Evolutionary conservation across 805 yeast species (phyloP).

Genomic region (Candida ovalis): DNA sequence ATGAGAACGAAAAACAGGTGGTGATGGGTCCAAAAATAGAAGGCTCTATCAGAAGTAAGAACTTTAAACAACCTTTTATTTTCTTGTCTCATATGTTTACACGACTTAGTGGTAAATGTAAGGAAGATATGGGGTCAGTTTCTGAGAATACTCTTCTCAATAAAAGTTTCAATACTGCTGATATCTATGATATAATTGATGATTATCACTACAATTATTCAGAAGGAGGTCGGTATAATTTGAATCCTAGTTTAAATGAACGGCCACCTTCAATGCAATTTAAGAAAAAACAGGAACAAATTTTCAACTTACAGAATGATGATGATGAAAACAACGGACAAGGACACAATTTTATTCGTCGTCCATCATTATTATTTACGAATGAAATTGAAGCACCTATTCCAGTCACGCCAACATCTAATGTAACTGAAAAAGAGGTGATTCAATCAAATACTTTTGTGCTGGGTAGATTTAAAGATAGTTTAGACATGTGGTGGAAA

Average conservation of each 20-base stretch:
- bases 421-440: too few species aligned
- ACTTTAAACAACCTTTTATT: not conserved
- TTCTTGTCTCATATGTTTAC: not conserved
- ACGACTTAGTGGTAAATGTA: not conserved
- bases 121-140: not conserved
- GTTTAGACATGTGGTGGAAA: not conserved
- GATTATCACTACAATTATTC: conserved; percentile 18
- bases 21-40: too few species aligned
- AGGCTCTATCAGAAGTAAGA: too few species aligned
- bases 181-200: conserved; percentile 18
- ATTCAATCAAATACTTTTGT: not conserved
- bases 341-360: too few species aligned
- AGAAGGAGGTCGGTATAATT: conserved; percentile 11
- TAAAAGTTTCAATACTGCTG: conserved; percentile 3
- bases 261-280: too few species aligned
- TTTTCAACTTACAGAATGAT: too few species aligned
- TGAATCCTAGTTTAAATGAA: not conserved
- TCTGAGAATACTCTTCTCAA: not conserved
- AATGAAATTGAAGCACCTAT: too few species aligned
- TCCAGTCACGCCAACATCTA: too few species aligned
- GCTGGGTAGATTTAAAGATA: not conserved
- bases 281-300: too few species aligned
- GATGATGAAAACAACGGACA: too few species aligned
- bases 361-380: too few species aligned
- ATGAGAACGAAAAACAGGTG: too few species aligned